Evolutionary conservation across 495 filamentous ascomycete species (phyloP), one percentile per base, ranked within the genome.

Genomic region (Xylaria cubensis): DNA sequence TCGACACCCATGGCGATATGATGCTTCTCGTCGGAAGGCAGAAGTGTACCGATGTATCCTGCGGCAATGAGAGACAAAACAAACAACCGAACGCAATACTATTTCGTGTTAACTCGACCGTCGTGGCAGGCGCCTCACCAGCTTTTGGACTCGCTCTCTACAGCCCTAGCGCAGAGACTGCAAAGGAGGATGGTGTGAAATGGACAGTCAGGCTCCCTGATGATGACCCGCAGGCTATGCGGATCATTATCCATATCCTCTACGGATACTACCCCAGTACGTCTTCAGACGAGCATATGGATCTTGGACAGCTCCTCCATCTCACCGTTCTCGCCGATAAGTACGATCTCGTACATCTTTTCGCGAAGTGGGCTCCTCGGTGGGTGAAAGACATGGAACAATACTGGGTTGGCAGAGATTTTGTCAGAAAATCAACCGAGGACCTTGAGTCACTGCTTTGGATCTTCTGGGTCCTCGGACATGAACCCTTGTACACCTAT

Each of bases 381-480:
- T 72, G 70, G 70, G 24, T 72, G n/a, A 10, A n/a, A 8, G 62
- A 65, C 8, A 72, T 72, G 62, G 36, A 72, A 21, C 10, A 4
- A 5, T 67, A 72, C n/a, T 72, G 63, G 62, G 41, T 32, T 5
- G 32, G 26, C 5, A 36, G 9, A 19, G 15, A 10, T 0, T 67
- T 72, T 8, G n/a, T 59, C 17, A 21, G 32, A 4, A 7, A 56
- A n/a, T 65, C 70, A 3, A 72, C 39, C 3, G 63, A 67, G 39
- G 62, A 67, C 24, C 36, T 66, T 2, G 70, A 72, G 41, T 56
- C 39, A 3, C 13, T 72, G 12, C 50, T 67, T 17, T 72, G 70
- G 70, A 72, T 72, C 24, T 72, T 36, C 29, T 72, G 51, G 50
- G 51, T 67, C 17, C 70, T 72, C 13, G 70, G 70, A 17, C 62